Conservation (phyloP, 768 basidiomycete species). For the Auricularia cornea region DNA sequence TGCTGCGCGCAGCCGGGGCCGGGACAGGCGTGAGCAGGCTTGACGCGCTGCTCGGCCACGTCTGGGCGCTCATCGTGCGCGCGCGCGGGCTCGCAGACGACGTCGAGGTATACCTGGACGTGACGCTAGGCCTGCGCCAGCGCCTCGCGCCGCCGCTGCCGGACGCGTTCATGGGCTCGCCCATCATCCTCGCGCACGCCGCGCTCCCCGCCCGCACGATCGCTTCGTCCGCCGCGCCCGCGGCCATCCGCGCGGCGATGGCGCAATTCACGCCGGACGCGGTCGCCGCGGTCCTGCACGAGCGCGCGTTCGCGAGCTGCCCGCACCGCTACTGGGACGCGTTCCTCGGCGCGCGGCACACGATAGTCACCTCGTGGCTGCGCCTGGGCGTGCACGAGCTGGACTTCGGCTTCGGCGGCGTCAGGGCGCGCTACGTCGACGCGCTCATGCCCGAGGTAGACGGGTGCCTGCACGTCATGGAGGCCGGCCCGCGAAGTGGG, state of each 20-base stretch:
- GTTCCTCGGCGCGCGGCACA: conserved; percentile 26
- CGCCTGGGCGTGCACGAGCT: conserved; percentile 24
- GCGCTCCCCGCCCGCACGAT: conserved; percentile 8
- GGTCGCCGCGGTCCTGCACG: conserved; percentile 26
- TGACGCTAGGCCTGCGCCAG: conserved; percentile 20
- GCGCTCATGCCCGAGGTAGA: conserved; percentile 27
- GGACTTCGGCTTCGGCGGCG: conserved; percentile 23
- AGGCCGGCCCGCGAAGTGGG: conserved; percentile 9
- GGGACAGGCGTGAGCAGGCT: neutral
- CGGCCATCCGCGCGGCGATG: conserved; percentile 21
- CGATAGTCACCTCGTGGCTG: conserved; percentile 29
- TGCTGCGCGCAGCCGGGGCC: neutral
- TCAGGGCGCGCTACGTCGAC: conserved; percentile 20
- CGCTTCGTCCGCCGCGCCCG: conserved; percentile 16
- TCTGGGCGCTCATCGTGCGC: conserved; percentile 28
- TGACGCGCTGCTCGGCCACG: conserved; percentile 23
- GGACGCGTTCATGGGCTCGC: conserved; percentile 25
- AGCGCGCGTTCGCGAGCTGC: conserved; percentile 23
- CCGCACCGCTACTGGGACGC: conserved; percentile 27
- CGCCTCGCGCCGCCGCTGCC: conserved; percentile 16
- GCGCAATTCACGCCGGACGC: conserved; percentile 17
- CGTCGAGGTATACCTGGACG: conserved; percentile 20
- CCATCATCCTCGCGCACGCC: conserved; percentile 22
- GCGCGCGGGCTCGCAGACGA: conserved; percentile 18
- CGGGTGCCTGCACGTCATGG: conserved; percentile 27